Conservation (phyloP, 176 grass and related monocot species). For the Bothriochloa decipiens region DNA sequence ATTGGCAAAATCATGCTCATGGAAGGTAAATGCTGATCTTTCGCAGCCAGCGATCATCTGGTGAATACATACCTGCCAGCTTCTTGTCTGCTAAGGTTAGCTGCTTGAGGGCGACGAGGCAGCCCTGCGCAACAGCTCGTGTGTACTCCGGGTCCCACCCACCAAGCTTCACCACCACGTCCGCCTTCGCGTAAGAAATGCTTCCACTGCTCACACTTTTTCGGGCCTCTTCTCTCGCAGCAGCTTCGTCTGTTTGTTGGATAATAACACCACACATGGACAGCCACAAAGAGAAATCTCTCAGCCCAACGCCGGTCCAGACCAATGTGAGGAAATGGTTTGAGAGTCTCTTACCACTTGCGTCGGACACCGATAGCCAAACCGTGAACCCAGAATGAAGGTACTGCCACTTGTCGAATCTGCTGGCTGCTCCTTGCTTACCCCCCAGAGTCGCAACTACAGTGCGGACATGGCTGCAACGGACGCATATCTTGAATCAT, state of each 20-base stretch:
- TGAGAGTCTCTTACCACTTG: constrained; percentile 46
- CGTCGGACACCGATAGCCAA: constrained; percentile 81
- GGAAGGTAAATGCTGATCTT: background rate
- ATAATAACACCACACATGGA: background rate
- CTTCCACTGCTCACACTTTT: constrained; percentile 61
- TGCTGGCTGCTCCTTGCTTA: constrained; percentile 83
- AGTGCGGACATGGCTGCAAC: constrained; percentile 72
- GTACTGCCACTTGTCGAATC: constrained; percentile 81
- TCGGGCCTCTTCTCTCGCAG: constrained; percentile 79
- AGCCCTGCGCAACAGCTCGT: constrained; percentile 80
- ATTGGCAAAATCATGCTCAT: background rate
- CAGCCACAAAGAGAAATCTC: background rate
- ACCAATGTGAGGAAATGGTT: background rate
- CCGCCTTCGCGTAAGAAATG: constrained; percentile 76
- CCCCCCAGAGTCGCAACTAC: constrained; percentile 85
- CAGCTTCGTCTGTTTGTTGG: constrained; percentile 65
- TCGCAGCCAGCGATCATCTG: background rate
- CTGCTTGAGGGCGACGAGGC: constrained; percentile 90
- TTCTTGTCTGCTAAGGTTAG: constrained; percentile 82
- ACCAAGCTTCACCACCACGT: constrained; percentile 87
- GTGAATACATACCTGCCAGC: constrained; percentile 61
- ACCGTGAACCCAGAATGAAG: constrained; percentile 84
- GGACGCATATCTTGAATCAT: background rate
- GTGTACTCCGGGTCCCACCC: constrained; percentile 73
- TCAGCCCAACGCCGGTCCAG: background rate